Evolutionary conservation across 2,329 filamentous ascomycete species (phyloP), one percentile per base, ranked within the genome.

Genomic region (Alternaria metachromatica): DNA sequence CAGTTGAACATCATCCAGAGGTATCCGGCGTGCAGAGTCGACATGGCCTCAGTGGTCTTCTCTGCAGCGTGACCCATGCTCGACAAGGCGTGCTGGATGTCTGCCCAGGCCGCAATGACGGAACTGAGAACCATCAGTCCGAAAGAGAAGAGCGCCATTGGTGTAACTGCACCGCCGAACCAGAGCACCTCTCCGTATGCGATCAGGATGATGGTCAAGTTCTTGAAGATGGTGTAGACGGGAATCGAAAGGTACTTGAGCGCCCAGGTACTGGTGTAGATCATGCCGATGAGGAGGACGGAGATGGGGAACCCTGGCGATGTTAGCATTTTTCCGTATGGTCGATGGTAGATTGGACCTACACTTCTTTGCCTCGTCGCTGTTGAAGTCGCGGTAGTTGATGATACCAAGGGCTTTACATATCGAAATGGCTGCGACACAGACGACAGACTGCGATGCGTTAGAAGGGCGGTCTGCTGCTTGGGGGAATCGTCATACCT

Each of bases 201-300:
- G 76, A 98, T 99, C 69, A 98, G 89, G 76, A 99, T 98, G 81
- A 97, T 99, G 65, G 96, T 98, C 85, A 99, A 83, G 84, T 99
- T 99, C 88, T 99, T 99, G 88, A 99, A 99, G 80, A 99, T 99
- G 60, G 96, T 99, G 84, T 99, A 99, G 25, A 99, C 96, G 23
- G 96, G 96, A 60, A 99, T 97, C 30, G 94, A 97, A 65, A 99
- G 91, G 82, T 90, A 98, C 82, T 97, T 94, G 49, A 99, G 89
- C 20, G 96, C 94, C 85, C 97, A 97, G 76, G 93, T 96, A 76
- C 93, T 90, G 59, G 96, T 98, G 84, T 98, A 99, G 82, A 99
- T 98, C 96, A 98, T 99, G 79, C 94, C 94, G 78, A 98, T 96
- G 69, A 99, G 90, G 66, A 98, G 92, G 59, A 97, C 85, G 62